A percentile compares a stretch with the other conserved stretches of the same genome.
Evolutionary conservation across 108 stramenopile species (phyloP).

Genomic region (Nitzschia sp.): DNA sequence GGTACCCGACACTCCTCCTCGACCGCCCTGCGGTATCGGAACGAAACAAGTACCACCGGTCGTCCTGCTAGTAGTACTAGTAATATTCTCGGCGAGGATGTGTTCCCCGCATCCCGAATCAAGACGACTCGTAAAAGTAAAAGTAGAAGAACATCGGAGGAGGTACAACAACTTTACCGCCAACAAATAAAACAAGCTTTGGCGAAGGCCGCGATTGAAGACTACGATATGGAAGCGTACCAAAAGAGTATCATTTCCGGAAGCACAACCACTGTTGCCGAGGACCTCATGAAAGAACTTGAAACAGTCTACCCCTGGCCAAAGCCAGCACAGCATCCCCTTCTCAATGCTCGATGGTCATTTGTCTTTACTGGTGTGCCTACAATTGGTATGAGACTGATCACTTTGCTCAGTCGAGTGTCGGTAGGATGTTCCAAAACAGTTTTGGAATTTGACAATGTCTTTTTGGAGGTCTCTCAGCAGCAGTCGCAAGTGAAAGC

Average conservation of each 20-base stretch:
- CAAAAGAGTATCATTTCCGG: too few relatives aligned
- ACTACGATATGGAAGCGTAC: conserved; percentile 2
- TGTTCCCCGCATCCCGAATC: too few relatives aligned
- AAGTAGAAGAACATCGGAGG: too few relatives aligned
- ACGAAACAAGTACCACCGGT: too few relatives aligned
- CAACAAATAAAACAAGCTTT: not conserved
- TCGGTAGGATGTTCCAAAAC: not conserved
- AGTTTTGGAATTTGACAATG: conserved; percentile 1
- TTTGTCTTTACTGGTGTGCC: conserved; percentile 3
- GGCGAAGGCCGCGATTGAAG: not conserved
- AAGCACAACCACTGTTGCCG: not conserved
- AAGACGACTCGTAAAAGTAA: too few relatives aligned
- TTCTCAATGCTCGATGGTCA: not conserved
- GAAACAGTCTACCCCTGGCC: not conserved
- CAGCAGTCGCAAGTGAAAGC: conserved; percentile 1
- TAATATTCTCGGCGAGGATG: too few relatives aligned
- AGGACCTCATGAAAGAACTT: not conserved
- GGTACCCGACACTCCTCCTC: too few relatives aligned
- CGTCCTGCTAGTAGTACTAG: too few relatives aligned
- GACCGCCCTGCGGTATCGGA: too few relatives aligned
- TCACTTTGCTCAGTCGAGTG: not conserved
- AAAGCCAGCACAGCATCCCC: not conserved
- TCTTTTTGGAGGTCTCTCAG: conserved; percentile 4
- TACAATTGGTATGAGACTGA: conserved; percentile 2
- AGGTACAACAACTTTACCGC: too few relatives aligned